Evolutionary conservation across 129 eudicot species (phyloP), one percentile per base, ranked within the genome.

Genomic region (Mikania micrantha): DNA sequence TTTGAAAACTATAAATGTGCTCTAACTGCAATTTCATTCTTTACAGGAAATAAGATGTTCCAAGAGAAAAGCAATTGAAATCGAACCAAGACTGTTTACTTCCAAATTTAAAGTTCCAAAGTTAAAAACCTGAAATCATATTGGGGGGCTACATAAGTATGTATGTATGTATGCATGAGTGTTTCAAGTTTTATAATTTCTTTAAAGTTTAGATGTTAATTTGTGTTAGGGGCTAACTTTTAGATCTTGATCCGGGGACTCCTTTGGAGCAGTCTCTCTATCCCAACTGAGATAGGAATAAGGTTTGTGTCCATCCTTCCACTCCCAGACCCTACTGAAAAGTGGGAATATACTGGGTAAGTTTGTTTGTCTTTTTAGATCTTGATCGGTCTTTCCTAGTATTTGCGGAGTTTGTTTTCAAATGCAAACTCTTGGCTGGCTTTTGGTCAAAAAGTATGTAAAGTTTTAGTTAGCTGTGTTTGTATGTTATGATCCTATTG

Each of bases 81-180:
- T 57, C 13, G 38, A 42, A 63, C 87, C 96, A 17, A 77, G 69
- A 45, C 42, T 88, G 48, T 88, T 88, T 75, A 78, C 83, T n/a
- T 88, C 92, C 25, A 73, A 76, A 15, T 88, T 88, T 64, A 88
- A 80, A 73, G 84, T 85, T 15, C 96, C 96, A 9, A 88, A 88
- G 67, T 70, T 85, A 62, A 88, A 83, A 74, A 22, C n/a, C 9
- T 66, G 63, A 67, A 44, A 25, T 50, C 58, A 8, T 50, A 20
- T 49, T 49, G 5, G 1, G n/a, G 57, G 57, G n/a, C 5, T 20
- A 17, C 20, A 49, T 49, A 6, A 48, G 53, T 45, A 16, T 45
- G 53, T 45, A 47, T 47, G 53, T 3, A 47, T 47, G 53, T 19
- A 7, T 19, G 57, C 20, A 49, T 49, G 57, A 7, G 36, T 57